phyloP scores from a whole-genome alignment of 1,139 yeast genomes.

The Eremothecium coryli region DNA sequence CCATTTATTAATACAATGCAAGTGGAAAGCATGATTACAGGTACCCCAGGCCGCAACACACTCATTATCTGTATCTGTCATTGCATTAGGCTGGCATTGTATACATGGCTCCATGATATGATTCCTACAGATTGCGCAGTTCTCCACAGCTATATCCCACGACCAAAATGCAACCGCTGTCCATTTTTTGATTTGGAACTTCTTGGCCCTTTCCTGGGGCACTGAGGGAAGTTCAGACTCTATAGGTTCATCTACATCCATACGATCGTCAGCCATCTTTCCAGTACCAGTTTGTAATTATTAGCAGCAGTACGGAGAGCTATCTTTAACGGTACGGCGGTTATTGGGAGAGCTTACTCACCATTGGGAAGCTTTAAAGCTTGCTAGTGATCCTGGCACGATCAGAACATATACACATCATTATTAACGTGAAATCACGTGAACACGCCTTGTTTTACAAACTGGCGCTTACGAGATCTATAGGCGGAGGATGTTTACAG shows the following conservation, averaged over 20 bases:
- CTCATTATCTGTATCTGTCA: constrained; percentile 57
- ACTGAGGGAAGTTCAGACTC: constrained; percentile 2
- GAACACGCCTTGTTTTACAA: no score
- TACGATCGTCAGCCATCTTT: constrained; percentile 8
- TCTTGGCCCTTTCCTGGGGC: constrained; percentile 29
- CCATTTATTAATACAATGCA: constrained; percentile 96
- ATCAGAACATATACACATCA: no score
- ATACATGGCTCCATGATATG: constrained; percentile 98
- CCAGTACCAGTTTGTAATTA: not conserved
- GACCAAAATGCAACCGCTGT: constrained; percentile 99
- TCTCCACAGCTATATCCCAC: constrained; percentile 95
- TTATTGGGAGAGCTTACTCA: no score
- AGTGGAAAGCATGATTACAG: constrained; percentile 50
- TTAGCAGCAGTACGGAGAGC: no score
- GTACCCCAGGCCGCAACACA: constrained; percentile 97
- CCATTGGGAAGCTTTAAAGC: no score
- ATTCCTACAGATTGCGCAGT: constrained; percentile 96
- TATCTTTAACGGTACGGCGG: no score
- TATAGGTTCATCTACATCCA: constrained; percentile 8
- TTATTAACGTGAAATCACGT: no score
- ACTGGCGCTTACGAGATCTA: no score
- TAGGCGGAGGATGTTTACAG: no score
- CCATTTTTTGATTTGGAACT: constrained; percentile 79
- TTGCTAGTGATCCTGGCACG: no score
- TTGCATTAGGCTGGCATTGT: constrained; percentile 86